Base-by-base conservation (phyloP, 306 rosid species). In the Hylodesmum podocarpum region DNA sequence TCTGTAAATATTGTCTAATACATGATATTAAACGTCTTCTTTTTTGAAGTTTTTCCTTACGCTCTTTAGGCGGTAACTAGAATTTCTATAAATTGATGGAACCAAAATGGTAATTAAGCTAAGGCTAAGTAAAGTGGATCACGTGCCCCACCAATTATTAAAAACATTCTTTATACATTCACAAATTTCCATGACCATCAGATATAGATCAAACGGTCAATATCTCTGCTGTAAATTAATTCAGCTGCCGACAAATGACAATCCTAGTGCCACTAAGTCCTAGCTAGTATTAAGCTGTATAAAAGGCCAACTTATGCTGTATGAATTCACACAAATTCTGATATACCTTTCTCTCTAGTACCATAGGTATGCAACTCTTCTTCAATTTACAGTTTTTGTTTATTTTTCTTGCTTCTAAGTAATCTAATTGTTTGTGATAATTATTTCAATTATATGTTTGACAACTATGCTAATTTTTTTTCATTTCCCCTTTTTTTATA, bases 231-330 rank as follows among this genome's bases (percentile, higher is more conserved):
- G 5, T 10, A 25, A 0, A 55, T 3, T 2, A 27, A 5, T 13
- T 15, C 2, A 0, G 1, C 0, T 14, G 5, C n/a, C n/a, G n/a
- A n/a, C n/a, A n/a, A n/a, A n/a, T n/a, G 39, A n/a, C 1, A 0
- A 58, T 58, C 4, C 13, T 14, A 15, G 21, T 12, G 2, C 4
- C 7, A 3, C 4, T 15, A 1, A 43, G 27, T n/a, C 10, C 4
- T n/a, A 13, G 25, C 12, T 18, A 8, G 1, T 18, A 13, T 18
- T 12, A 16, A n/a, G n/a, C 12, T 8, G 2, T 73, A 40, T 73
- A 73, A 39, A 57, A 39, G 28, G 78, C 27, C 19, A 25, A 25
- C 12, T 2, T 7, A 55, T 14, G 28, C 27, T 46, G 25, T 14
- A 40, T n/a, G 5, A 59, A 4, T n/a, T 72, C 15, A 25, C 37